Evolutionary conservation across 139 green algal species (phyloP), one percentile per base, ranked within the genome.

Genomic region (Chlamydomonas schloesseri): DNA sequence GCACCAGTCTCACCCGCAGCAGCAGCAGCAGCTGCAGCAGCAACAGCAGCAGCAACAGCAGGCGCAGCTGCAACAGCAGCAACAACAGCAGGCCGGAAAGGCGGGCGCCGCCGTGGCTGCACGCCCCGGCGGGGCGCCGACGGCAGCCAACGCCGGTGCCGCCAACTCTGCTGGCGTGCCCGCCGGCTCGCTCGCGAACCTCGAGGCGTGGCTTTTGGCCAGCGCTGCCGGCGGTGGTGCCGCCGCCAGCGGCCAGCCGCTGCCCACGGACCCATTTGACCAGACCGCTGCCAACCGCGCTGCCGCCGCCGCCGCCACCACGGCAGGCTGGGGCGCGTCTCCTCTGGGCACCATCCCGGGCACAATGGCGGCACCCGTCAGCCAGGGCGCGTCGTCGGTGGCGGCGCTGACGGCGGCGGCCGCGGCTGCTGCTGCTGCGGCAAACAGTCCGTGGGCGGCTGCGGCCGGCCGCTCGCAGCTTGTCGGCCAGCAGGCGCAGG

Each of bases 81-180:
- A 78, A 21, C 73, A 93, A 75, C 26, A 33, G 82, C 57, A 94
- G 93, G 24, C 34, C 42, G 42, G 42, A 5, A 50, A 50, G 55
- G 20, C 55, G 18, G 55, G 55, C 10, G 55, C 55, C 55, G 20
- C 18, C 8, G 20, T 28, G 8, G 55, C 2, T 17, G 21, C 55
- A 2, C 20, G 55, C 8, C 21, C 55, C 20, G 2, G 21, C 55
- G 20, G 18, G 8, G 2, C 18, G 55, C 21, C 55, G 55, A 24
- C 55, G 20, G 18, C 55, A 2, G 20, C 55, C 10, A 17, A 11
- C 55, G 55, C 55, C 9, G 55, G 20, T 2, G 55, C 55, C 55
- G 55, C 10, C 55, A 62, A 23, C 60, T 31, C 24, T 62, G 96
- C 91, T 13, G 71, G 55, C 14, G 76, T 77, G 80, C 96, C 92